These are phyloP conservation scores for Colletotrichum magnum DNA, from an alignment of 2,329 filamentous ascomycete species.

Conservation along the genomic window DNA sequence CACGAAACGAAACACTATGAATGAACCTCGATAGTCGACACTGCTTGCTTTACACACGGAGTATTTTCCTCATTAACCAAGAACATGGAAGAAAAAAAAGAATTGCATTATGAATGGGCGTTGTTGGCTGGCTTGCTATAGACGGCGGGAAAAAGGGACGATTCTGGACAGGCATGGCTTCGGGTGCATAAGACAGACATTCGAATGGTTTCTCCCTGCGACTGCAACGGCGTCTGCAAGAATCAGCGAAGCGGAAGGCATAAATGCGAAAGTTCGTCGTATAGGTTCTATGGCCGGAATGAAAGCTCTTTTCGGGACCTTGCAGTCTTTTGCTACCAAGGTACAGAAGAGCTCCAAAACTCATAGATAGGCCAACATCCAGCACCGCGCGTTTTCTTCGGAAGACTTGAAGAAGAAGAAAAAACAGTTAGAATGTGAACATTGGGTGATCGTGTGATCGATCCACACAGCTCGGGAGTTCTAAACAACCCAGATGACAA, in stretches of 20 bases:
- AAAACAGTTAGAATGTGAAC: slow-evolving; percentile 2
- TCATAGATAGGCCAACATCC: slow-evolving; percentile 25
- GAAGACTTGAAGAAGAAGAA: slow-evolving; percentile 23
- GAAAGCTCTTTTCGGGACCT: slow-evolving; percentile 20
- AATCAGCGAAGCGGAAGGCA: slow-evolving; percentile 29
- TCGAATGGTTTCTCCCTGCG: slow-evolving; percentile 4
- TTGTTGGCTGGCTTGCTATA: slow-evolving; percentile 38
- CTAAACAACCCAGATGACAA: background rate
- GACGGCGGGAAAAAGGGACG: slow-evolving; percentile 32
- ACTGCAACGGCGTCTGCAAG: slow-evolving; percentile 1
- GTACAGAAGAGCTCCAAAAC: background rate
- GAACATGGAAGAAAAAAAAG: slow-evolving; percentile 19
- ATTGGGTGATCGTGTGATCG: background rate
- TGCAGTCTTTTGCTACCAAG: background rate
- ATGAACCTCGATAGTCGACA: background rate
- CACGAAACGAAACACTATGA: slow-evolving; percentile 3
- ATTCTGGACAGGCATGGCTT: slow-evolving; percentile 21
- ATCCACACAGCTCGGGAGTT: background rate
- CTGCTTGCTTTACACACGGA: slow-evolving; percentile 35
- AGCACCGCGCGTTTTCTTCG: slow-evolving; percentile 8
- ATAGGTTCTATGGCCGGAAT: background rate
- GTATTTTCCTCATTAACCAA: slow-evolving; percentile 26
- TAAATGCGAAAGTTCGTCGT: slow-evolving; percentile 16
- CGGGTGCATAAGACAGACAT: slow-evolving; percentile 24
- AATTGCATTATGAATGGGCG: slow-evolving; percentile 39